These are phyloP conservation scores for Cytospora schulzeri DNA, from an alignment of 2,329 filamentous ascomycete species.

Conservation along the genomic window DNA sequence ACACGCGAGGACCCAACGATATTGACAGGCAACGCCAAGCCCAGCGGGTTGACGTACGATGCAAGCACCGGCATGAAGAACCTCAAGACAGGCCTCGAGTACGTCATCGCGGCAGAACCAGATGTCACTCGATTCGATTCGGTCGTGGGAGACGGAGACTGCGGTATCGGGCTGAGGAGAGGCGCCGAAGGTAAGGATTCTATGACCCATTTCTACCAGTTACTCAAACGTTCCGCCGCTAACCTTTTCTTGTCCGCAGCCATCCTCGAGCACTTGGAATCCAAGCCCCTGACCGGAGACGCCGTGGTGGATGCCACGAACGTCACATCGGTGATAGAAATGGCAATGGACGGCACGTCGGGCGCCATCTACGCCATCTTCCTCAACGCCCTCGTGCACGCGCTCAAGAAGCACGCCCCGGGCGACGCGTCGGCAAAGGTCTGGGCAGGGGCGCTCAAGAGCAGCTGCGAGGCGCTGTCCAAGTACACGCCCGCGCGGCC, in stretches of 20 bases:
- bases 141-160: conserved; percentile 87
- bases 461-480: conserved; percentile 70
- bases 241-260: conserved; percentile 40
- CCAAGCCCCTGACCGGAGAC: conserved; percentile 51
- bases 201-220: not conserved
- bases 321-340: conserved; percentile 59
- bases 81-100: conserved; percentile 60
- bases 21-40: conserved; percentile 38
- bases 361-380: conserved; percentile 76
- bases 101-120: conserved; percentile 67
- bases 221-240: conserved; percentile 14
- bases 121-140: conserved; percentile 76
- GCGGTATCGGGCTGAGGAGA: conserved; percentile 81
- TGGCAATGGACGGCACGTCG: conserved; percentile 63
- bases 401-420: conserved; percentile 47
- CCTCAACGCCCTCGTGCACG: conserved; percentile 79
- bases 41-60: conserved; percentile 58
- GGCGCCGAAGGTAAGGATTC: conserved; percentile 70
- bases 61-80: conserved; percentile 50
- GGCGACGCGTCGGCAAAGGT: conserved; percentile 44
- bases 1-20: conserved; percentile 45
- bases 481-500: conserved; percentile 88
- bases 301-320: conserved; percentile 54
- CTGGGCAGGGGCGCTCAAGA: conserved; percentile 68
- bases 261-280: conserved; percentile 52